Percentiles rank a stretch among this genome's conserved stretches.
Evolutionary conservation across 179 eudicot species (phyloP).

Genomic region (Dionaea muscipula): DNA sequence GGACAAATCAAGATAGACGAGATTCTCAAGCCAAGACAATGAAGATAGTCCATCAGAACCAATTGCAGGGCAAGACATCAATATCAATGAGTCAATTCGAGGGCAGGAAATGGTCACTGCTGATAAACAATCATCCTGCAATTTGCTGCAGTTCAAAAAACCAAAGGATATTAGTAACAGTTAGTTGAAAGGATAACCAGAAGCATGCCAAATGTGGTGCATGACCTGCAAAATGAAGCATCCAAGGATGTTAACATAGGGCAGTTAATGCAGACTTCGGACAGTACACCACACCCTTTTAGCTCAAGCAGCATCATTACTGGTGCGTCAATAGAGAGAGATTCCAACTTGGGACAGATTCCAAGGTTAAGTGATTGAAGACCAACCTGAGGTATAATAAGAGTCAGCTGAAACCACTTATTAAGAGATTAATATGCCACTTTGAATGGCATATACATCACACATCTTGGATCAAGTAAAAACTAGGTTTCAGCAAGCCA

Average conservation of each 20-base stretch:
- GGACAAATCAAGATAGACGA: conserved; percentile 80
- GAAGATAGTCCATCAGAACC: conserved; percentile 73
- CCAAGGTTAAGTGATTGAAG: conserved; percentile 83
- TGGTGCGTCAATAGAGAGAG: conserved; percentile 73
- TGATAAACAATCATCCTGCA: conserved; percentile 68
- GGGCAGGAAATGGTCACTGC: conserved; percentile 77
- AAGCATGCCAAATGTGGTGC: neutral
- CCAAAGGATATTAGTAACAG: conserved; percentile 4
- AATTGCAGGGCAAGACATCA: conserved; percentile 91
- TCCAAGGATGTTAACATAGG: conserved; percentile 77
- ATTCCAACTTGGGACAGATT: conserved; percentile 75
- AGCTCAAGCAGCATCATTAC: conserved; percentile 72
- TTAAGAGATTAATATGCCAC: neutral
- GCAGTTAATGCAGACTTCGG: conserved; percentile 73
- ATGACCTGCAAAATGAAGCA: conserved; percentile 94
- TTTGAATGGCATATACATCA: too few relatives aligned
- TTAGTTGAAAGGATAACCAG: neutral
- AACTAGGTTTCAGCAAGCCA: too few relatives aligned
- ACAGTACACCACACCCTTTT: conserved; percentile 94
- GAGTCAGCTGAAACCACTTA: neutral
- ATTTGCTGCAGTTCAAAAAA: conserved; percentile 48
- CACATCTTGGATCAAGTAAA: too few relatives aligned
- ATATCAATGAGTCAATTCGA: conserved; percentile 61
- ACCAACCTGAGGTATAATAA: conserved; percentile 51
- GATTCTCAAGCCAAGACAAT: conserved; percentile 43